Conservation (phyloP, 768 basidiomycete genomes). For the Rhizopogon sp. region DNA sequence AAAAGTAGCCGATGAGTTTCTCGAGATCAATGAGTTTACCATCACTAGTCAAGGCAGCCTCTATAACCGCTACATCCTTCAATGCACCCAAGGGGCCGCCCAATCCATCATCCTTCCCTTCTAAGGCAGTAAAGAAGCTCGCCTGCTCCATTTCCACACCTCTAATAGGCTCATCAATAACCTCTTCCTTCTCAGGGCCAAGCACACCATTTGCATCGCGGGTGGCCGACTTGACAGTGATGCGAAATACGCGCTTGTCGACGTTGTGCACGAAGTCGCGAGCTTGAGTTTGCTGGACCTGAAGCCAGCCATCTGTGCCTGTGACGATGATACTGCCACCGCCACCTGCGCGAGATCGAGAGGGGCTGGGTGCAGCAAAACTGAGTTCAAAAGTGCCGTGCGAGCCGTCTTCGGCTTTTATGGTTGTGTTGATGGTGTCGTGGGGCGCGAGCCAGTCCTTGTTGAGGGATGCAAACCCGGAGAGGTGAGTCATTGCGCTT, state of each 20-base stretch:
- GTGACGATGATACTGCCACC: slow-evolving; percentile 39
- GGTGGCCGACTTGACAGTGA: slow-evolving; percentile 32
- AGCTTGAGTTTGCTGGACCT: slow-evolving; percentile 31
- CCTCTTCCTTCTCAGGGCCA: slow-evolving; percentile 34
- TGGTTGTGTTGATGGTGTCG: slow-evolving; percentile 67
- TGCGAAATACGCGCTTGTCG: slow-evolving; percentile 26
- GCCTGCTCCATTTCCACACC: slow-evolving; percentile 56
- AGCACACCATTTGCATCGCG: slow-evolving; percentile 14
- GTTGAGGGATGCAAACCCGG: slow-evolving; percentile 64
- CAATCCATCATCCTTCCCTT: slow-evolving; percentile 45
- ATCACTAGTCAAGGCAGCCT: slow-evolving; percentile 67
- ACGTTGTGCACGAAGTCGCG: slow-evolving; percentile 19
- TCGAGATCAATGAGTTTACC: slow-evolving; percentile 56
- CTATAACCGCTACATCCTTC: slow-evolving; percentile 72
- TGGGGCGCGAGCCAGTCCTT: slow-evolving; percentile 69
- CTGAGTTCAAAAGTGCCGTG: slow-evolving; percentile 62
- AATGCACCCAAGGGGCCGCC: slow-evolving; percentile 63
- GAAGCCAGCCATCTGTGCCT: slow-evolving; percentile 60
- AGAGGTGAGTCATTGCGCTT: slow-evolving; percentile 44
- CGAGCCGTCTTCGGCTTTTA: slow-evolving; percentile 40
- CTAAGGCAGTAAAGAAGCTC: slow-evolving; percentile 50
- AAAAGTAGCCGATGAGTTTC: slow-evolving; percentile 21
- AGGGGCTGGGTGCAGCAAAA: slow-evolving; percentile 49
- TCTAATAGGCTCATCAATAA: slow-evolving; percentile 39
- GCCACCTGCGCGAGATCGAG: slow-evolving; percentile 26